Conservation (phyloP, 2,329 filamentous ascomycete species). For the Coniella vitis region DNA sequence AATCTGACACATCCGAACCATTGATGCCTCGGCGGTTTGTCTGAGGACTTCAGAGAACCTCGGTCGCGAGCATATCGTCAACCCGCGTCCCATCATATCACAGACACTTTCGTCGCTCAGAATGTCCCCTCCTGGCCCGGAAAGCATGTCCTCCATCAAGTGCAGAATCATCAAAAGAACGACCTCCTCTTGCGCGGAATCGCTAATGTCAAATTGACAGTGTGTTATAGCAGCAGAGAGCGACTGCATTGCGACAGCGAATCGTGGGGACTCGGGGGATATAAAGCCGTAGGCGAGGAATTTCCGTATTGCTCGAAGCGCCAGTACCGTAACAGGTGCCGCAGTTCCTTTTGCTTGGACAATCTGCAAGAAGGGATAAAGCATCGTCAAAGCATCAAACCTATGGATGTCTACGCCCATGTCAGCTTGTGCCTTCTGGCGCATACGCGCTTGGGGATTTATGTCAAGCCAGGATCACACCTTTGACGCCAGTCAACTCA, state of each 20-base stretch:
- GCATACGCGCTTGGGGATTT: background rate
- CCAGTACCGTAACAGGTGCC: conserved; percentile 90
- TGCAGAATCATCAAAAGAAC: conserved; percentile 91
- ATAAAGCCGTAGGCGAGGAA: conserved; percentile 95
- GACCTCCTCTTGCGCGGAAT: conserved; percentile 90
- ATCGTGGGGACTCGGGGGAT: conserved; percentile 73
- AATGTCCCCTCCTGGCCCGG: conserved; percentile 82
- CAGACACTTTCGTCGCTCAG: conserved; percentile 98
- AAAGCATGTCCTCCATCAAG: conserved; percentile 98
- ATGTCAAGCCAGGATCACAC: conserved; percentile 35
- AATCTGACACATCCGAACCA: conserved; percentile 98
- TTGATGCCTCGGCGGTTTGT: conserved; percentile 87
- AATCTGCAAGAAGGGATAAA: conserved; percentile 93
- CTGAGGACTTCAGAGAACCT: conserved; percentile 85
- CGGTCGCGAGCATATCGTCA: conserved; percentile 95
- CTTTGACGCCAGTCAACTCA: conserved; percentile 79
- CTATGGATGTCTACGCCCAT: conserved; percentile 62
- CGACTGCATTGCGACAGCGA: conserved; percentile 87
- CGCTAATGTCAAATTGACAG: conserved; percentile 94
- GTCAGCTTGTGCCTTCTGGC: conserved; percentile 21
- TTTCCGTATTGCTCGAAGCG: conserved; percentile 88
- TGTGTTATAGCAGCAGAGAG: conserved; percentile 93
- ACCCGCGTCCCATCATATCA: conserved; percentile 97
- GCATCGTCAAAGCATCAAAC: conserved; percentile 82
- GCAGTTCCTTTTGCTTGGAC: conserved; percentile 95